Conservation (phyloP, 495 filamentous ascomycete genomes). For the Tuber aestivum region DNA sequence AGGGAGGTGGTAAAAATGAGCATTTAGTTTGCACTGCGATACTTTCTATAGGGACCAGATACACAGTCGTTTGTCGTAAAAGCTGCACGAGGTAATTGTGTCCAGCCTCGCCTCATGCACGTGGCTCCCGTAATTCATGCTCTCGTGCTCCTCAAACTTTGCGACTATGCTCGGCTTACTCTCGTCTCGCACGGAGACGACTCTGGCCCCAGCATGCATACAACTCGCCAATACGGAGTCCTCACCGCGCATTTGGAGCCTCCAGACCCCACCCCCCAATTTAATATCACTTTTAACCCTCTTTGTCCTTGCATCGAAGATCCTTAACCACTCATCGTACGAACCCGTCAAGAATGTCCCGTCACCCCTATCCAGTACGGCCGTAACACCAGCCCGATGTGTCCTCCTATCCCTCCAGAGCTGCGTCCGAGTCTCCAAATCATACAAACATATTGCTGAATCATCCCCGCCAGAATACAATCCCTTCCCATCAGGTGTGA, state of each 20-base stretch:
- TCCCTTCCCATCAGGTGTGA: slow-evolving; percentile 44
- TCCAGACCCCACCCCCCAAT: slow-evolving; percentile 87
- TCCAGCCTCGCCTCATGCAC: slow-evolving; percentile 49
- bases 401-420: slow-evolving; percentile 47
- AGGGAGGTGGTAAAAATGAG: neutral
- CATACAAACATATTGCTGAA: slow-evolving; percentile 40
- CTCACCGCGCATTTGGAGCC: slow-evolving; percentile 58
- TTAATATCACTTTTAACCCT: slow-evolving; percentile 56
- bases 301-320: slow-evolving; percentile 51
- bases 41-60: slow-evolving; percentile 37
- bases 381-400: slow-evolving; percentile 80
- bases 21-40: slow-evolving; percentile 5
- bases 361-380: slow-evolving; percentile 64
- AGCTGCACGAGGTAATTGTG: slow-evolving; percentile 38
- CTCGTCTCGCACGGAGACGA: slow-evolving; percentile 54
- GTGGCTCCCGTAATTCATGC: slow-evolving; percentile 93
- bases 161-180: slow-evolving; percentile 59
- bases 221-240: slow-evolving; percentile 69
- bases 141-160: slow-evolving; percentile 78
- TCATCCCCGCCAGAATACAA: slow-evolving; percentile 70
- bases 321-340: slow-evolving; percentile 79
- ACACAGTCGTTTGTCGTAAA: slow-evolving; percentile 42
- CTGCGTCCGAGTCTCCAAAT: slow-evolving; percentile 24
- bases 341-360: slow-evolving; percentile 73
- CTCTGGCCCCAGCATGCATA: slow-evolving; percentile 78